Percentiles rank a stretch among this genome's conserved stretches.
Conservation (phyloP, 2,329 filamentous ascomycete species). For the Trichoderma asperellum region DNA sequence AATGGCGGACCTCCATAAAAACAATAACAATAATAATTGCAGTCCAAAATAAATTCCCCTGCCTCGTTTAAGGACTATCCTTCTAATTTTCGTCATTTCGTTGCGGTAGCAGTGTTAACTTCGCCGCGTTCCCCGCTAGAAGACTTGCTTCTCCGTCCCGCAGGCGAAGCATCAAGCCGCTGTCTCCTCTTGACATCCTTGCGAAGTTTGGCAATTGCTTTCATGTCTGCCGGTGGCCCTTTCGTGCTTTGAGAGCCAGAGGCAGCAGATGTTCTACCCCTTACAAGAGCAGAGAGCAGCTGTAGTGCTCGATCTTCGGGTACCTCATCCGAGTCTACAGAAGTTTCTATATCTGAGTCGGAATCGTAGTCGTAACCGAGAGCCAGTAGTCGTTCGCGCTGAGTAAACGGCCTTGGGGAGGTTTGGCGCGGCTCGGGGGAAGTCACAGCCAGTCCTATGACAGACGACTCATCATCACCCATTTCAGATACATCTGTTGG, state of each 20-base stretch:
- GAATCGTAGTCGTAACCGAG: slow-evolving; percentile 37
- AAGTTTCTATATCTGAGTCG: slow-evolving; percentile 29
- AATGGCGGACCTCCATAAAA: not conserved
- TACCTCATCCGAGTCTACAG: slow-evolving; percentile 14
- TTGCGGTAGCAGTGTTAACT: not conserved
- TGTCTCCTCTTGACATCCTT: slow-evolving; percentile 19
- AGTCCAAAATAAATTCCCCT: not conserved
- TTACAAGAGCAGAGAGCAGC: slow-evolving; percentile 11
- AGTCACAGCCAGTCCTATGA: slow-evolving; percentile 12
- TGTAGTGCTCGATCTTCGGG: slow-evolving; percentile 22
- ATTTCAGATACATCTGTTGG: slow-evolving; percentile 22
- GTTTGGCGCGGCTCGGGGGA: not conserved
- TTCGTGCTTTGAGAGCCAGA: not conserved
- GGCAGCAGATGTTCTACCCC: not conserved
- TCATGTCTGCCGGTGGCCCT: slow-evolving; percentile 12
- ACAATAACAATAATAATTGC: not conserved
- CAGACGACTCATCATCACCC: slow-evolving; percentile 14
- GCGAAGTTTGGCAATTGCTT: slow-evolving; percentile 26
- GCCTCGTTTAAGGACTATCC: not conserved
- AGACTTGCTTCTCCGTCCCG: slow-evolving; percentile 6
- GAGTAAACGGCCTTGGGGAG: slow-evolving; percentile 28
- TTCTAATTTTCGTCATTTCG: slow-evolving; percentile 6
- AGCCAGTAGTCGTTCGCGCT: slow-evolving; percentile 33
- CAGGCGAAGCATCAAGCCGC: not conserved
- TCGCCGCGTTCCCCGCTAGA: slow-evolving; percentile 13